Percentiles rank a stretch among this genome's conserved stretches.
Conservation (phyloP, 139 green algal species). For the Picochlorum sp. region DNA sequence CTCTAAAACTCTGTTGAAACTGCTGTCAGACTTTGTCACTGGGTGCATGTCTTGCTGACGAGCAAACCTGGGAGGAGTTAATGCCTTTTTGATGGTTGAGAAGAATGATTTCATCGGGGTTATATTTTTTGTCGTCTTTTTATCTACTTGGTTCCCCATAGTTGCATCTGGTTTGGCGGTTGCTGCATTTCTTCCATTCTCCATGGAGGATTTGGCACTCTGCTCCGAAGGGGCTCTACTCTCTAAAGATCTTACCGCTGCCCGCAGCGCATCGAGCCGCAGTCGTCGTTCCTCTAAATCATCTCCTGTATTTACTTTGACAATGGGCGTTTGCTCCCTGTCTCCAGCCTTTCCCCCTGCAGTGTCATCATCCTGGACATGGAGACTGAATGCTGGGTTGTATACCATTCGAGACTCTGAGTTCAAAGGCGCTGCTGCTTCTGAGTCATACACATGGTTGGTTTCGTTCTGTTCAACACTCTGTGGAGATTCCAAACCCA, state of each 20-base stretch:
- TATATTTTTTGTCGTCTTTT: neutral
- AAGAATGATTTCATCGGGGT: neutral
- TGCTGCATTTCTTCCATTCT: neutral
- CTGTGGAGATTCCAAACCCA: neutral
- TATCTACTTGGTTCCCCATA: no score
- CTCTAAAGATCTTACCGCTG: slow-evolving; percentile 25
- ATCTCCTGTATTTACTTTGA: neutral
- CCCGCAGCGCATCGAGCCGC: slow-evolving; percentile 17
- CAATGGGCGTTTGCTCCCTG: neutral
- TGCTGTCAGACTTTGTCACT: no score
- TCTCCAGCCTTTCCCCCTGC: neutral
- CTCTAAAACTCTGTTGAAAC: no score
- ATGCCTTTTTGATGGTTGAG: neutral
- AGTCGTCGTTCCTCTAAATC: neutral
- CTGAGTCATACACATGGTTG: neutral
- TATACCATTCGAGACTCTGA: slow-evolving; percentile 20
- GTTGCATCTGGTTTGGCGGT: neutral
- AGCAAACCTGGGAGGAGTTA: no score
- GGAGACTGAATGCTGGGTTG: slow-evolving; percentile 21
- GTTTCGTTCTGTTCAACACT: neutral
- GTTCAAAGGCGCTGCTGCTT: neutral
- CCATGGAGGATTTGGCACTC: neutral
- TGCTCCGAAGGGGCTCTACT: neutral
- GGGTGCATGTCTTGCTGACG: no score
- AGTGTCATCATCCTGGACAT: neutral